Percentiles rank a stretch among this genome's conserved stretches.
Evolutionary conservation across 176 grass and related monocot genomes (phyloP).

Genomic region (Aechmea fasciata): DNA sequence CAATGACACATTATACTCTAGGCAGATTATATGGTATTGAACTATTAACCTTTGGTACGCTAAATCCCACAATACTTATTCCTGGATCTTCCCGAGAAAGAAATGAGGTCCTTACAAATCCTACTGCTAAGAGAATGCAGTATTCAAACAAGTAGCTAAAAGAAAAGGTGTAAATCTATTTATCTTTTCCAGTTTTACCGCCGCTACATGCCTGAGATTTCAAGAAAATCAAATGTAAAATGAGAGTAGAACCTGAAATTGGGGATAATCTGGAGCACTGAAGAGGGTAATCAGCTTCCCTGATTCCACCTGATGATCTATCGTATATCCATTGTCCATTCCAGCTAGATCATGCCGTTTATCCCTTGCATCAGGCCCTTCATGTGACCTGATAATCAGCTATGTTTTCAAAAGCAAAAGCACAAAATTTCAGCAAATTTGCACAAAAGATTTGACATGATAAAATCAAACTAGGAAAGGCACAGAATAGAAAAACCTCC

Average conservation of each 20-base stretch:
- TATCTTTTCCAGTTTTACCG: background rate
- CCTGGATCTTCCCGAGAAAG: background rate
- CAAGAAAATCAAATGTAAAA: background rate
- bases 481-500: background rate
- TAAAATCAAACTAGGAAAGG: background rate
- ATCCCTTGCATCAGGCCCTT: slow-evolving; percentile 92
- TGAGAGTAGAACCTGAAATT: slow-evolving; percentile 66
- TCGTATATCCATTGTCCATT: slow-evolving; percentile 95
- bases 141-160: background rate
- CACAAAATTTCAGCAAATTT: slow-evolving; percentile 16
- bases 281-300: slow-evolving; percentile 91
- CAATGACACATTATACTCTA: background rate
- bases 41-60: no score
- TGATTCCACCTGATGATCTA: slow-evolving; percentile 76
- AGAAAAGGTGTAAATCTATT: background rate
- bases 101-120: background rate
- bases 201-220: background rate
- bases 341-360: slow-evolving; percentile 66
- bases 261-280: slow-evolving; percentile 94
- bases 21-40: no score
- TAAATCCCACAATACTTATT: no score
- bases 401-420: slow-evolving; percentile 50
- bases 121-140: background rate
- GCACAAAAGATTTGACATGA: slow-evolving; percentile 8
- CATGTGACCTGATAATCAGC: slow-evolving; percentile 99